These are phyloP conservation scores for Centaurea solstitialis DNA, from an alignment of 129 eudicot species.

Conservation along the genomic window DNA sequence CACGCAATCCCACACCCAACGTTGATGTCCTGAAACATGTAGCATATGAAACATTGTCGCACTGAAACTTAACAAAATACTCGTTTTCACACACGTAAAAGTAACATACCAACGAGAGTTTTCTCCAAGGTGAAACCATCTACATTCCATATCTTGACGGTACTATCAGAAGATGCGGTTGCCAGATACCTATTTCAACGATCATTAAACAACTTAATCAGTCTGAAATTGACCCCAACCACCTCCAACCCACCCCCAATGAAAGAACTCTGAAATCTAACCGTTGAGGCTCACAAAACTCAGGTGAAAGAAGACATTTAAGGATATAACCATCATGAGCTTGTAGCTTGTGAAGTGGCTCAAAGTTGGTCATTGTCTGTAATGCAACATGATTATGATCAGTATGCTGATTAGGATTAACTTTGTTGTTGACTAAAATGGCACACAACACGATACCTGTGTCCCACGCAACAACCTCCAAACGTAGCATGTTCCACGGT, in stretches of 20 bases:
- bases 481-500: constrained; percentile 92
- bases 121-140: constrained; percentile 91
- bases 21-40: constrained; percentile 71
- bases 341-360: constrained; percentile 95
- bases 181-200: constrained; percentile 68
- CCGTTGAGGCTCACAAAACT: constrained; percentile 87
- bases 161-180: constrained; percentile 93
- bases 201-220: neutral
- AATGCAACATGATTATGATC: constrained; percentile 17
- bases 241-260: neutral
- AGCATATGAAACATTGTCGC: neutral
- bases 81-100: constrained; percentile 7
- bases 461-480: constrained; percentile 94
- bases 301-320: constrained; percentile 98
- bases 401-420: neutral
- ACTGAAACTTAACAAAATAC: neutral
- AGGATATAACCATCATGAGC: constrained; percentile 96
- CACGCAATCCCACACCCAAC: constrained; percentile 99
- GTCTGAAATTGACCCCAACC: neutral
- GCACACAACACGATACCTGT: constrained; percentile 49
- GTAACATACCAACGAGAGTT: constrained; percentile 67
- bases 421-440: neutral
- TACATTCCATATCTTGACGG: constrained; percentile 98
- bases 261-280: constrained; percentile 29
- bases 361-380: constrained; percentile 99